Percentiles rank a stretch among this genome's conserved stretches.
Evolutionary conservation across 768 basidiomycete species (phyloP).

Genomic region (Asterophora lycoperdoides): DNA sequence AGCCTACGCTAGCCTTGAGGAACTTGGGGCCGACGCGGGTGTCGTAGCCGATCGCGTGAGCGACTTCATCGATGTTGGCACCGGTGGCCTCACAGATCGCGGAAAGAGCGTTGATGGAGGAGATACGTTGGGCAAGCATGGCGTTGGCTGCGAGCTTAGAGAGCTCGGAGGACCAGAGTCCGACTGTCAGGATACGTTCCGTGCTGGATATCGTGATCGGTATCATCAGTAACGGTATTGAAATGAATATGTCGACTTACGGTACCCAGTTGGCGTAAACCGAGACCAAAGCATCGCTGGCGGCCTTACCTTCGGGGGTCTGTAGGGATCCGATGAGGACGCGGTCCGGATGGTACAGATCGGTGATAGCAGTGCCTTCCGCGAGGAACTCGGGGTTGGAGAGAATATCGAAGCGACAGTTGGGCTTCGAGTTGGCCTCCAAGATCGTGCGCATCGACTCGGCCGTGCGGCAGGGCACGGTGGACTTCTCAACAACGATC

Average conservation of each 20-base stretch:
- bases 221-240: background rate
- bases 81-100: slow-evolving; percentile 99
- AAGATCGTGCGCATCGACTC: slow-evolving; percentile 99
- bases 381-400: slow-evolving; percentile 99
- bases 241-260: slow-evolving; percentile 41
- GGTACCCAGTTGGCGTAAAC: slow-evolving; percentile 98
- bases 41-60: slow-evolving; percentile 91
- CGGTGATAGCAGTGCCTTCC: slow-evolving; percentile 92
- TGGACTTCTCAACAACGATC: slow-evolving; percentile 99
- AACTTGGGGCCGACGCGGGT: slow-evolving; percentile 92
- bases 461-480: slow-evolving; percentile 97
- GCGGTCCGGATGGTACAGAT: slow-evolving; percentile 88
- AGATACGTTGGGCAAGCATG: slow-evolving; percentile 99
- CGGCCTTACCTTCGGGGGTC: slow-evolving; percentile 77
- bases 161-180: slow-evolving; percentile 97
- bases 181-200: slow-evolving; percentile 85
- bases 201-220: slow-evolving; percentile 33
- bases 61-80: slow-evolving; percentile 97
- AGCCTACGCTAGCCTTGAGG: slow-evolving; percentile 92
- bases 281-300: slow-evolving; percentile 69
- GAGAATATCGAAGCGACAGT: slow-evolving; percentile 92
- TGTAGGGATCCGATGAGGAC: slow-evolving; percentile 97
- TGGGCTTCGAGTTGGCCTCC: slow-evolving; percentile 93
- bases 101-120: slow-evolving; percentile 95
- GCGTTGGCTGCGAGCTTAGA: slow-evolving; percentile 99